Percentiles rank a stretch among this genome's conserved stretches.
These are phyloP conservation scores for Pseudozyma sp. DNA, from an alignment of 1,284 basidiomycete species.

Conservation along the genomic window DNA sequence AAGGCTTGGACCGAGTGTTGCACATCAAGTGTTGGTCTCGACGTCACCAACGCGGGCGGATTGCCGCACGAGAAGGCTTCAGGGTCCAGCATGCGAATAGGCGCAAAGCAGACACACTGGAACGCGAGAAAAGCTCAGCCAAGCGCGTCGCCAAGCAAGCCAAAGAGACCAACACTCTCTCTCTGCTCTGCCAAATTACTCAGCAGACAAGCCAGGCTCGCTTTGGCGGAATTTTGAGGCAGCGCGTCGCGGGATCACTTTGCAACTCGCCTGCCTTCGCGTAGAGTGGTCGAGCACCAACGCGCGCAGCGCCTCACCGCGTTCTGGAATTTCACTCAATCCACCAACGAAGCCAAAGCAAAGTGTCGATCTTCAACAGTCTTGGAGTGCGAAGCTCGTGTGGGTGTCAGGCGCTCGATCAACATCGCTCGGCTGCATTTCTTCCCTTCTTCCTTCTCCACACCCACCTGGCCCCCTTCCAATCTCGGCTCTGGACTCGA, in stretches of 20 bases:
- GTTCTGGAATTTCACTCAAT: background rate
- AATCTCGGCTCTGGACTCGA: background rate
- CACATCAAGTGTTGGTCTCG: slow-evolving; percentile 1
- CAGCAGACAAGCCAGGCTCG: background rate
- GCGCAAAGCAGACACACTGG: background rate
- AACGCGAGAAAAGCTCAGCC: background rate
- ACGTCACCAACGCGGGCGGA: background rate
- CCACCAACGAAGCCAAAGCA: background rate
- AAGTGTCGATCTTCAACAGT: background rate
- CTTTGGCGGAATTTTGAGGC: background rate
- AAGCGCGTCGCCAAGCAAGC: slow-evolving; percentile 4
- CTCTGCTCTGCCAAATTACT: background rate
- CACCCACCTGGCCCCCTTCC: background rate
- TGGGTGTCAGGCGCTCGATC: background rate
- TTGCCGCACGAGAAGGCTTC: slow-evolving; percentile 16
- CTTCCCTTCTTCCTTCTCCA: slow-evolving; percentile 2
- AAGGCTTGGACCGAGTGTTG: too few species aligned
- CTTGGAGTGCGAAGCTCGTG: background rate
- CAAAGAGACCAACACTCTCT: slow-evolving; percentile 9
- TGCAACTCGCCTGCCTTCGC: slow-evolving; percentile 1
- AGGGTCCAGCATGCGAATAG: background rate
- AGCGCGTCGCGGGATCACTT: slow-evolving; percentile 7
- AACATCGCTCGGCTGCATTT: background rate
- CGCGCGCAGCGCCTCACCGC: slow-evolving; percentile 3
- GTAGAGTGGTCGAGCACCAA: slow-evolving; percentile 10